phyloP scores from a whole-genome alignment of 352 stramenopile species.

The Phytophthora sojae region DNA sequence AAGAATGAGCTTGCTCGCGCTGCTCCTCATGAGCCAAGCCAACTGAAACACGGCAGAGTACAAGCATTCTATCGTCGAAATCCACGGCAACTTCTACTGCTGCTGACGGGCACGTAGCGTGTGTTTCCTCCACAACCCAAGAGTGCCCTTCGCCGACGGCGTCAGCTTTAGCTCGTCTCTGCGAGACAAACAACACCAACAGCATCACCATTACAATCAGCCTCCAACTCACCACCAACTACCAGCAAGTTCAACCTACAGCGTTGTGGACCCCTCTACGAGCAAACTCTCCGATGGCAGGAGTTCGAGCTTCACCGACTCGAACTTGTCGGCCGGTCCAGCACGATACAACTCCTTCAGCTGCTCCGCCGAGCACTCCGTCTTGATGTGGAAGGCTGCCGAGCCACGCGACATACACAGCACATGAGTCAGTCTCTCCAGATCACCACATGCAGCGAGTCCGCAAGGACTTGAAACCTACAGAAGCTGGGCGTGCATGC shows the following conservation, averaged over 20 bases:
- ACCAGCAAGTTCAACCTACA: conserved; percentile 36
- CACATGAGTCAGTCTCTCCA: background rate
- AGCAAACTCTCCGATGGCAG: conserved; percentile 49
- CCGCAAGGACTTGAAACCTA: conserved; percentile 29
- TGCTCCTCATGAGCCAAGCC: background rate
- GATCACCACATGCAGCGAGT: no score
- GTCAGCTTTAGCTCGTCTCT: conserved; percentile 51
- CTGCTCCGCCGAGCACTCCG: conserved; percentile 40
- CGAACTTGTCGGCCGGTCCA: conserved; percentile 62
- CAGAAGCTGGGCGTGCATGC: conserved; percentile 83
- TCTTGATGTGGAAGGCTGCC: conserved; percentile 70
- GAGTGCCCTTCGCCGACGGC: conserved; percentile 54
- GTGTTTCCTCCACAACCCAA: conserved; percentile 55
- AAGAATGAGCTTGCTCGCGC: background rate
- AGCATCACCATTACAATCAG: conserved; percentile 1
- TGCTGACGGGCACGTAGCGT: conserved; percentile 25
- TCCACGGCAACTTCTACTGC: conserved; percentile 3
- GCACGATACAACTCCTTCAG: conserved; percentile 50
- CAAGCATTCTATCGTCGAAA: conserved; percentile 11
- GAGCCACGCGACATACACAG: background rate
- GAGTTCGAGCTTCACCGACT: conserved; percentile 64
- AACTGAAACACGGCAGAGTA: background rate
- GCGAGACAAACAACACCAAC: conserved; percentile 5
- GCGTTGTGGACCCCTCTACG: conserved; percentile 11
- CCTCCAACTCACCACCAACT: background rate